Base-by-base conservation (phyloP, 139 green algal species). In the Marvania coccoides region DNA sequence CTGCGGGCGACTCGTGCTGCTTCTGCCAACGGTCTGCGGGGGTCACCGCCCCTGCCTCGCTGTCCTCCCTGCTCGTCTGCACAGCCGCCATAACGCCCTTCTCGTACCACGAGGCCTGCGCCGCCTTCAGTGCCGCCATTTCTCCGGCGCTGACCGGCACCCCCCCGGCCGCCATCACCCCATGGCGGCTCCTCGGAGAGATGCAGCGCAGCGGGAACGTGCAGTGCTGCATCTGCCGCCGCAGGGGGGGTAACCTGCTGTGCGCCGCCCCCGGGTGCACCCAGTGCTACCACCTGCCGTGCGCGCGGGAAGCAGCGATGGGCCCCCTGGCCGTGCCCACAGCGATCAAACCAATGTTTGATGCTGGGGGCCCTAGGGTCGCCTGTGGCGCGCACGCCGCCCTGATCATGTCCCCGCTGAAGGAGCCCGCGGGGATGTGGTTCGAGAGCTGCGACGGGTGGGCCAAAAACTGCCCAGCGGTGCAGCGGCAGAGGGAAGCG, bases 41-140 rank as follows among this genome's bases (percentile, higher is more conserved):
- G 28, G 51, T 12, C 12, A 12, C 51, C 29, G 12, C 9, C 28
- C 48, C 9, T 28, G 48, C 9, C 9, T 15, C 9, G 10, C 30
- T 55, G 59, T 31, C 37, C 46, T 55, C 34, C 59, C 31, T 66
- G 46, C 39, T 30, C 47, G 45, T 12, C 36, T 6, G 0, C 42
- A 28, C 4, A 13, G 6, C 6, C 40, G 19, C 13, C 6, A 29
- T 6, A 5, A 23, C 29, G 40, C 24, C 9, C 13, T 46, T 64
- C 23, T 14, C 1, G 14, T 71, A 63, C 15, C 63, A 71, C 19
- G 63, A 71, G 39, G 63, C 63, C 5, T 71, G 63, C 40, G 63
- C 63, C 30, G 63, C 31, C 9, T 71, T 61, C 34, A 54, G 33
- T 33, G 28, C 19, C 3, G 47, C 7, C 23, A 61, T 71, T n/a